These are phyloP conservation scores for Ophiosphaerella herpotricha DNA, from an alignment of 2,329 filamentous ascomycete species.

Conservation along the genomic window DNA sequence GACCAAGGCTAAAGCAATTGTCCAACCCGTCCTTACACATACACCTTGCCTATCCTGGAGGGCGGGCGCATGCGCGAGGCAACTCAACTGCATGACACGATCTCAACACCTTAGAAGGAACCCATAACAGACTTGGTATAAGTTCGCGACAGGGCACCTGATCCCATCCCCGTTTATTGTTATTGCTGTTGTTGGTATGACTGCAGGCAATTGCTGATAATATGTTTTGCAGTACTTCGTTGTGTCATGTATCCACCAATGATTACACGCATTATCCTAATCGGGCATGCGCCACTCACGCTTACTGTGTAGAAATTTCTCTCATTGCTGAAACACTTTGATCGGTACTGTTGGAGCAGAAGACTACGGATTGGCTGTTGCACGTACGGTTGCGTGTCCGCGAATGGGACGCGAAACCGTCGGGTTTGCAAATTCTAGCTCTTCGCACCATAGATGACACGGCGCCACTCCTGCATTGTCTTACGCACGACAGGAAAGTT, in stretches of 20 bases:
- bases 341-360: too few relatives aligned
- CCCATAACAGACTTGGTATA: constrained; percentile 17
- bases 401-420: background rate
- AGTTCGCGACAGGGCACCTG: constrained; percentile 5
- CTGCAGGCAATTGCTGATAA: constrained; percentile 11
- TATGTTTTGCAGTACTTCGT: constrained; percentile 11
- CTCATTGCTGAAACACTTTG: constrained; percentile 6
- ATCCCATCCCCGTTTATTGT: too few relatives aligned
- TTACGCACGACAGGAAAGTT: constrained; percentile 11
- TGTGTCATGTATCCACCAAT: constrained; percentile 9
- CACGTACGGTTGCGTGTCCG: constrained; percentile 4
- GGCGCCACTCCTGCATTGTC: constrained; percentile 17
- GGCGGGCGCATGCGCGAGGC: constrained; percentile 7
- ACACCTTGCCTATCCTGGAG: constrained; percentile 4
- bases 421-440: background rate
- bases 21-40: constrained; percentile 10
- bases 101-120: constrained; percentile 19
- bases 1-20: background rate
- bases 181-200: constrained; percentile 11
- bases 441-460: constrained; percentile 9
- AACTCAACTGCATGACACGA: constrained; percentile 24
- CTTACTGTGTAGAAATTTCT: constrained; percentile 5
- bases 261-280: constrained; percentile 5
- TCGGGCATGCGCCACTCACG: constrained; percentile 17
- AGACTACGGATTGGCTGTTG: background rate